These are phyloP conservation scores for Amniculicola lignicola DNA, from an alignment of 495 filamentous ascomycete genomes.

Conservation along the genomic window DNA sequence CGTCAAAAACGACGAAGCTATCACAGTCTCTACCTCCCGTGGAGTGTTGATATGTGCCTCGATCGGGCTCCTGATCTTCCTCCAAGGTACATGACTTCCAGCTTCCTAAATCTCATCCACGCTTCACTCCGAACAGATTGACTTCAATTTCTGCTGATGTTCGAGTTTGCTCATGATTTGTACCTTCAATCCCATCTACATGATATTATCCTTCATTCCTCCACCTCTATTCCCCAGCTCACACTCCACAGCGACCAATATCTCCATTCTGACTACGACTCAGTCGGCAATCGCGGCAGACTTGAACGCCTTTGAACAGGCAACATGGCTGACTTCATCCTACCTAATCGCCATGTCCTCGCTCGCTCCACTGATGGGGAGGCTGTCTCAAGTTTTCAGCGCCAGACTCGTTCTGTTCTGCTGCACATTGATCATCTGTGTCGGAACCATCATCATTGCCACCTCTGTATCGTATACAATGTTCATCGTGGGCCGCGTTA, in stretches of 20 bases:
- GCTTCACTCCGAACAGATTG: conserved; percentile 46
- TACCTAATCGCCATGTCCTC: conserved; percentile 71
- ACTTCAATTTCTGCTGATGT: neutral
- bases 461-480: conserved; percentile 52
- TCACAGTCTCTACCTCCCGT: conserved; percentile 18
- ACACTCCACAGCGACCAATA: conserved; percentile 52
- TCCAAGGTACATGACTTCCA: conserved; percentile 34
- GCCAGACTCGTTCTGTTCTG: conserved; percentile 58
- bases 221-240: too few species aligned
- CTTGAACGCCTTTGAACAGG: conserved; percentile 65
- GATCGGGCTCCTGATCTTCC: conserved; percentile 39
- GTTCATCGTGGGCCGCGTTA: conserved; percentile 63
- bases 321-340: conserved; percentile 72
- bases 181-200: too few species aligned
- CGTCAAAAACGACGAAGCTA: conserved; percentile 5
- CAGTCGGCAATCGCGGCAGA: conserved; percentile 70
- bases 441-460: conserved; percentile 62
- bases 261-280: conserved; percentile 71
- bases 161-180: too few species aligned
- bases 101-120: neutral
- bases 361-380: conserved; percentile 61
- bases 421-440: conserved; percentile 53
- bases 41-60: conserved; percentile 29
- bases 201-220: too few species aligned
- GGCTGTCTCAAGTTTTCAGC: conserved; percentile 65